Evolutionary conservation across 2,329 filamentous ascomycete genomes (phyloP).

Genomic region (Didymellaceae sp.): DNA sequence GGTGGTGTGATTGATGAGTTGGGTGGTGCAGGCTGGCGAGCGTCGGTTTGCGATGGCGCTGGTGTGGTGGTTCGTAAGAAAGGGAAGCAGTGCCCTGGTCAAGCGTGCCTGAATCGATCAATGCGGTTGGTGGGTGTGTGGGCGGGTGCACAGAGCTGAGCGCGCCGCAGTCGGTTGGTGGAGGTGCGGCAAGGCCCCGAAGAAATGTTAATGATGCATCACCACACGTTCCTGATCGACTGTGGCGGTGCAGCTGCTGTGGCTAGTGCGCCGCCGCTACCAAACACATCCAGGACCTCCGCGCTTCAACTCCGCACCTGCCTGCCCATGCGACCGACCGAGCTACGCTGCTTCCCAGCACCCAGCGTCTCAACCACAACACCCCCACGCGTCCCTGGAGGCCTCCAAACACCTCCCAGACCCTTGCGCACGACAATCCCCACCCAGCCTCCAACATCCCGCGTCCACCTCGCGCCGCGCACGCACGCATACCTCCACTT

Average conservation of each 20-base stretch:
- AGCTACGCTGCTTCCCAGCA: too few species aligned
- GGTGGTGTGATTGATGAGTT: too few species aligned
- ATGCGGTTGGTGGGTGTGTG: background rate
- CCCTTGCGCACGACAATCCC: too few species aligned
- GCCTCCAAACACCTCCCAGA: too few species aligned
- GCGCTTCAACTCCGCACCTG: too few species aligned
- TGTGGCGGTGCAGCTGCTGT: constrained; percentile 14
- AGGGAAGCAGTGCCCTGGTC: too few species aligned
- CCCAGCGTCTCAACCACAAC: too few species aligned
- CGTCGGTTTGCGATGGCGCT: background rate
- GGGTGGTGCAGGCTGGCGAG: background rate
- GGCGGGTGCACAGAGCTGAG: background rate
- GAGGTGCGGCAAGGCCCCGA: constrained; percentile 31
- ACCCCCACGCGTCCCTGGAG: too few species aligned
- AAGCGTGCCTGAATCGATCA: too few species aligned
- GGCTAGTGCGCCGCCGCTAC: constrained; percentile 20
- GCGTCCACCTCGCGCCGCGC: background rate
- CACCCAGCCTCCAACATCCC: background rate
- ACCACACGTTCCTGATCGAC: too few species aligned
- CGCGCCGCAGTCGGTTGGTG: constrained; percentile 5
- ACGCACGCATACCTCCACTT: background rate
- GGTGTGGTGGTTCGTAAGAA: too few species aligned
- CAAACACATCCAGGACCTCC: constrained; percentile 21
- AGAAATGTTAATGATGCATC: constrained; percentile 35
- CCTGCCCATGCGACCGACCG: too few species aligned